These are phyloP conservation scores for Colletotrichum tofieldiae DNA, from an alignment of 2,329 filamentous ascomycete genomes.

Conservation along the genomic window DNA sequence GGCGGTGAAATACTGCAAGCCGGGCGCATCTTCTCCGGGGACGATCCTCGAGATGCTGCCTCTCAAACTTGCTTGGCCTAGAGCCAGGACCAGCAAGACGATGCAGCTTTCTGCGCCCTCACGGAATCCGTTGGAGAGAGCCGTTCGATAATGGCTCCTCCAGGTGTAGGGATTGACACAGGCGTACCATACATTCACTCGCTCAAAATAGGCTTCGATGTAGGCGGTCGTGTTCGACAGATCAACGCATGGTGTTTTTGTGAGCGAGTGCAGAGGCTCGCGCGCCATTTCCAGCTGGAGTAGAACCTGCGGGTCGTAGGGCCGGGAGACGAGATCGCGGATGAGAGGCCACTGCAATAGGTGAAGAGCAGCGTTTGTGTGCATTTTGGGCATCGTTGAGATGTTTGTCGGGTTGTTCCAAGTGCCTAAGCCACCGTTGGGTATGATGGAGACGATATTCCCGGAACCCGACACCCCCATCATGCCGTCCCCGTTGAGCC, in stretches of 20 bases:
- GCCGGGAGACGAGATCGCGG: slow-evolving; percentile 81
- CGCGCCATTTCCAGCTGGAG: slow-evolving; percentile 86
- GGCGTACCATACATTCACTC: slow-evolving; percentile 89
- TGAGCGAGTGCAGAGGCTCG: slow-evolving; percentile 79
- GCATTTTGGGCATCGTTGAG: slow-evolving; percentile 88
- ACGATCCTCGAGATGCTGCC: slow-evolving; percentile 83
- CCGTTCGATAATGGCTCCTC: slow-evolving; percentile 81
- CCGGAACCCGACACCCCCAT: slow-evolving; percentile 62
- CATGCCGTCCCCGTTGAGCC: slow-evolving; percentile 71
- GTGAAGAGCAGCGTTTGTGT: slow-evolving; percentile 85
- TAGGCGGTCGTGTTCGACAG: slow-evolving; percentile 82
- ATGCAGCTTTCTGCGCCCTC: slow-evolving; percentile 88
- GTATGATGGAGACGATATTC: slow-evolving; percentile 69
- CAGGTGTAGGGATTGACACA: slow-evolving; percentile 88
- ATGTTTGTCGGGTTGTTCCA: slow-evolving; percentile 80
- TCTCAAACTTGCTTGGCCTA: slow-evolving; percentile 82
- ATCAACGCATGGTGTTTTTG: slow-evolving; percentile 77
- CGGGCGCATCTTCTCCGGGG: slow-evolving; percentile 79
- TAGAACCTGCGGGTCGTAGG: slow-evolving; percentile 86
- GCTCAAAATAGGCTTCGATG: slow-evolving; percentile 84
- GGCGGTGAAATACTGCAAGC: slow-evolving; percentile 84
- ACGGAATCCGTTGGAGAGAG: slow-evolving; percentile 82
- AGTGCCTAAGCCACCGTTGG: slow-evolving; percentile 78
- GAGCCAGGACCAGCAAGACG: slow-evolving; percentile 82
- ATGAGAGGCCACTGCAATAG: slow-evolving; percentile 87